These are phyloP conservation scores for Aspergillus sp. DNA, from an alignment of 2,329 filamentous ascomycete species.

Conservation along the genomic window DNA sequence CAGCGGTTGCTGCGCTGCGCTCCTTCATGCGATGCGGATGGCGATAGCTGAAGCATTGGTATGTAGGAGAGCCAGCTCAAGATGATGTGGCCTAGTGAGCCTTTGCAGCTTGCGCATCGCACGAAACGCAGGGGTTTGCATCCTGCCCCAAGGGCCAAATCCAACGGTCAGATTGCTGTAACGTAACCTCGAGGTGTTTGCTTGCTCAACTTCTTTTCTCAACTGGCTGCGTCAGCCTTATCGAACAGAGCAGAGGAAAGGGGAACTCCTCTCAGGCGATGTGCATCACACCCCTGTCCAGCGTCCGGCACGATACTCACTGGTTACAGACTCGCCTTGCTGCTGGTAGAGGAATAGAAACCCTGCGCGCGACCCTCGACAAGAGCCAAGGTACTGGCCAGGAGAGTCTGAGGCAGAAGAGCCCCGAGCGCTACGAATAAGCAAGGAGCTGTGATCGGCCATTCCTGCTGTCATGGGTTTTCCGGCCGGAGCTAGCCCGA, in stretches of 20 bases:
- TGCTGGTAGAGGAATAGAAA: background rate
- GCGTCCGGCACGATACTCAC: background rate
- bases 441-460: background rate
- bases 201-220: background rate
- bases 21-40: background rate
- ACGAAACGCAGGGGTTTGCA: background rate
- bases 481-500: background rate
- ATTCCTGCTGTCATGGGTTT: background rate
- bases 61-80: background rate
- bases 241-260: background rate
- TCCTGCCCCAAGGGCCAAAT: background rate
- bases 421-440: constrained; percentile 3
- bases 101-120: background rate
- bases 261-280: background rate
- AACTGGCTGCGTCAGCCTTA: background rate
- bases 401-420: background rate
- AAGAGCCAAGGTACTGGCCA: background rate
- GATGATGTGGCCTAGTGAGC: background rate
- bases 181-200: background rate
- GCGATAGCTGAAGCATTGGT: background rate
- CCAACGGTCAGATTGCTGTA: background rate
- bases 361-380: background rate
- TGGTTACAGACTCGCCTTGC: background rate
- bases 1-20: background rate
- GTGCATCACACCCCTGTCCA: background rate